phyloP scores from a whole-genome alignment of 116 monocot species.

The Cymodocea nodosa region DNA sequence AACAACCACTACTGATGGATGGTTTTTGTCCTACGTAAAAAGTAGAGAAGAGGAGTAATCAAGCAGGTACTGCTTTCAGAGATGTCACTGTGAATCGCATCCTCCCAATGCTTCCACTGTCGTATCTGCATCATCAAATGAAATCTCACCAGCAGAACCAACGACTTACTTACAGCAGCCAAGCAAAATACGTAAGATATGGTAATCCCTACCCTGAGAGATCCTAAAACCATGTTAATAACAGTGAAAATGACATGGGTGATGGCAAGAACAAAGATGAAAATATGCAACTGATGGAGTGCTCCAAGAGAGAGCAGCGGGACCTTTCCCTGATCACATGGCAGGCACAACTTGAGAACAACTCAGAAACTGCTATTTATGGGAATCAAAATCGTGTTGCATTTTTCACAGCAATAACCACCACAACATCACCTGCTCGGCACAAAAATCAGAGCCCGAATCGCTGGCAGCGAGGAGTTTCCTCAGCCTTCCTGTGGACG shows the following conservation, averaged over 20 bases:
- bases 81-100: constrained; percentile 5
- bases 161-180: too few species aligned
- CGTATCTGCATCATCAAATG: constrained; percentile 18
- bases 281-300: constrained; percentile 71
- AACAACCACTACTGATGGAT: too few species aligned
- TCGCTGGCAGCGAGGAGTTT: constrained; percentile 9
- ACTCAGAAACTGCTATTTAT: neutral
- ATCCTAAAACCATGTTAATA: constrained; percentile 54
- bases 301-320: constrained; percentile 63
- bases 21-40: too few species aligned
- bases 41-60: too few species aligned
- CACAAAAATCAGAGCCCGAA: neutral
- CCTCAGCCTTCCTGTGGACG: neutral
- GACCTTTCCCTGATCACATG: constrained; percentile 47
- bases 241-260: constrained; percentile 53
- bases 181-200: neutral
- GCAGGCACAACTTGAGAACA: neutral
- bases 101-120: constrained; percentile 40
- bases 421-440: neutral
- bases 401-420: neutral
- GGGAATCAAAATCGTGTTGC: too few species aligned
- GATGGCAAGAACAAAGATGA: constrained; percentile 69
- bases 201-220: constrained; percentile 26
- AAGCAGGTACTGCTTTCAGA: neutral
- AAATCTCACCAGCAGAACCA: neutral